phyloP scores from a whole-genome alignment of 2,329 filamentous ascomycete genomes.

The Chalaropsis ovoidea region DNA sequence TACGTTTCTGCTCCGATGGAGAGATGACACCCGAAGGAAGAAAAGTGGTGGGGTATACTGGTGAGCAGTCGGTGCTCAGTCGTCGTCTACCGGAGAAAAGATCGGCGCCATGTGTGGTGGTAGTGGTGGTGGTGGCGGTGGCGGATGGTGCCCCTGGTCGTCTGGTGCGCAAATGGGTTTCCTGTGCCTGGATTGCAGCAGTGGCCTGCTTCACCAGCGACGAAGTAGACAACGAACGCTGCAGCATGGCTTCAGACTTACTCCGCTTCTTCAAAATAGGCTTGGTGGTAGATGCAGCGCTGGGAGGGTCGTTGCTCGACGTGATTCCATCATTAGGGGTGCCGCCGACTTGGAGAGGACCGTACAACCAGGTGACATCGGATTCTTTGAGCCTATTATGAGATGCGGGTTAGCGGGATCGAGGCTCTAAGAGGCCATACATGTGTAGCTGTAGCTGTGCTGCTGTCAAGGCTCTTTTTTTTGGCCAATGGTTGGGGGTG shows the following conservation, averaged over 20 bases:
- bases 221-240: conserved; percentile 75
- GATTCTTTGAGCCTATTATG: conserved; percentile 80
- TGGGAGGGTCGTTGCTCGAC: conserved; percentile 36
- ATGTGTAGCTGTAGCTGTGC: neutral
- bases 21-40: conserved; percentile 60
- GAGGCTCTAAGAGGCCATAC: neutral
- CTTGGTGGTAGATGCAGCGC: conserved; percentile 69
- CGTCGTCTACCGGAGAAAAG: conserved; percentile 42
- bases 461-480: neutral
- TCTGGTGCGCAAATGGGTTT: conserved; percentile 45
- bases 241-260: conserved; percentile 90
- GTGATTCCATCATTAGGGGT: conserved; percentile 43
- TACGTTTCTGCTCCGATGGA: conserved; percentile 65
- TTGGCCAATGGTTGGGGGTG: neutral
- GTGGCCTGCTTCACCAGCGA: conserved; percentile 84
- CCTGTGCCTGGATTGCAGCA: conserved; percentile 73
- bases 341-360: conserved; percentile 68
- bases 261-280: conserved; percentile 94
- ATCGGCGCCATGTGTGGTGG: conserved; percentile 59
- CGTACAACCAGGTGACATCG: conserved; percentile 96
- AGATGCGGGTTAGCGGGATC: conserved; percentile 4
- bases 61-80: conserved; percentile 28
- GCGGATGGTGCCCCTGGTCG: conserved; percentile 42
- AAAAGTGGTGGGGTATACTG: conserved; percentile 40
- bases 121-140: neutral